Evolutionary conservation across 2,329 filamentous ascomycete genomes (phyloP).

Genomic region (Colletotrichum gigasporum): DNA sequence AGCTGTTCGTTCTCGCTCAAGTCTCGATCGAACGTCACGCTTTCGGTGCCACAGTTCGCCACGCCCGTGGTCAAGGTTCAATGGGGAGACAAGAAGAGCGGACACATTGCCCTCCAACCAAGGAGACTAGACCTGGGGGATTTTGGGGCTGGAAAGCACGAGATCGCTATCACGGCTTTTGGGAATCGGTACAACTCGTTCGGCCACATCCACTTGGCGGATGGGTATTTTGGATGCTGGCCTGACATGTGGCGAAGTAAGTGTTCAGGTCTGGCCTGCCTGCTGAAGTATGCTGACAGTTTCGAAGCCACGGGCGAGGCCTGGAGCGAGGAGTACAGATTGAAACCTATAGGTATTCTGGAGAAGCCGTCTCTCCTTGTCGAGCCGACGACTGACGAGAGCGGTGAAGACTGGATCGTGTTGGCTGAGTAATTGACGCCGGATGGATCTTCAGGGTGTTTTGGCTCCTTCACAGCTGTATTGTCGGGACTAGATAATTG

Average conservation of each 20-base stretch:
- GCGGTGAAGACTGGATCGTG: conserved; percentile 12
- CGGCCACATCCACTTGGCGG: conserved; percentile 12
- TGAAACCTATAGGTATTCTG: conserved; percentile 10
- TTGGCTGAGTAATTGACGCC: neutral
- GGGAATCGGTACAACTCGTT: conserved; percentile 23
- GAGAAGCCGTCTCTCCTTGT: conserved; percentile 14
- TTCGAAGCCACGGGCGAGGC: neutral
- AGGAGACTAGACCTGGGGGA: neutral
- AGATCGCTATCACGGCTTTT: conserved; percentile 13
- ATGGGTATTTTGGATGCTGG: conserved; percentile 1
- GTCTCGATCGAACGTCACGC: neutral
- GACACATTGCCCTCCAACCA: conserved; percentile 18
- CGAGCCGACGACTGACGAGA: neutral
- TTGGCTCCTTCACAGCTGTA: too few species aligned
- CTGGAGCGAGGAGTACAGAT: conserved; percentile 14
- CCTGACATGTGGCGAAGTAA: conserved; percentile 15
- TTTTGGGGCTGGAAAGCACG: conserved; percentile 1
- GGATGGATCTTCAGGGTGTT: too few species aligned
- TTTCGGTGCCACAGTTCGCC: conserved; percentile 16
- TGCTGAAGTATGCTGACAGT: neutral
- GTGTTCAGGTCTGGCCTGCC: neutral
- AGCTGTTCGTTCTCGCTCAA: conserved; percentile 21
- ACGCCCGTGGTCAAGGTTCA: conserved; percentile 24
- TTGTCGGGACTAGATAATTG: too few species aligned
- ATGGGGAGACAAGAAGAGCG: neutral